These are phyloP conservation scores for Cryphonectria nitschkei DNA, from an alignment of 2,329 filamentous ascomycete species.

Conservation along the genomic window DNA sequence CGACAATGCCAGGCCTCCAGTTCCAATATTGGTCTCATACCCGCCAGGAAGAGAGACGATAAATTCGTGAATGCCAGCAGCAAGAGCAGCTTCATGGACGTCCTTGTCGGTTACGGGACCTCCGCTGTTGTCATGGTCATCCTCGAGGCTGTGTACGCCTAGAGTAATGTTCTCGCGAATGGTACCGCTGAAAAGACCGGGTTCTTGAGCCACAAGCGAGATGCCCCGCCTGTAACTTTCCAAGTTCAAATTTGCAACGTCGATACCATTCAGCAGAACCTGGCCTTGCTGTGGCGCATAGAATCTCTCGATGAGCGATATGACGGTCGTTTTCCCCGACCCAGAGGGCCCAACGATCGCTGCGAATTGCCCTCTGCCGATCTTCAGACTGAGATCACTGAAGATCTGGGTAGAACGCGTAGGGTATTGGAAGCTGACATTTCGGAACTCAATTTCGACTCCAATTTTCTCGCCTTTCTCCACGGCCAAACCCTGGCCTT, in stretches of 20 bases:
- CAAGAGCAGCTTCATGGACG: conserved; percentile 35
- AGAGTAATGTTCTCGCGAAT: conserved; percentile 39
- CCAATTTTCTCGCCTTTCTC: conserved; percentile 35
- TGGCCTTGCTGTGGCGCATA: conserved; percentile 53
- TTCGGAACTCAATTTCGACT: conserved; percentile 14
- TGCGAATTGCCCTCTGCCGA: conserved; percentile 34
- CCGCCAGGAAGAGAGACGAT: conserved; percentile 26
- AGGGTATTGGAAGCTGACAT: conserved; percentile 25
- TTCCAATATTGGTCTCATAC: conserved; percentile 26
- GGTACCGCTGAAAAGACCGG: conserved; percentile 59
- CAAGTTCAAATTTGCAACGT: conserved; percentile 55
- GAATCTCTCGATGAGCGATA: conserved; percentile 52
- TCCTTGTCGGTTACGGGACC: conserved; percentile 30
- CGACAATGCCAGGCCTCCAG: conserved; percentile 21
- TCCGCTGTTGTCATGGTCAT: not conserved
- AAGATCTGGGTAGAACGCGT: conserved; percentile 17
- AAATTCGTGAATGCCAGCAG: conserved; percentile 38
- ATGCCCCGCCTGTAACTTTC: conserved; percentile 55
- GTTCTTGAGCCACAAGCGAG: conserved; percentile 60
- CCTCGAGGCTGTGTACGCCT: conserved; percentile 33
- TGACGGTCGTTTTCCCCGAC: conserved; percentile 43
- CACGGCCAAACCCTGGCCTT: conserved; percentile 38
- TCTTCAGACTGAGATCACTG: conserved; percentile 14
- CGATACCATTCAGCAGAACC: conserved; percentile 59
- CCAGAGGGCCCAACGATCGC: conserved; percentile 39